Percentiles rank a stretch among this genome's conserved stretches.
Conservation (phyloP, 2,329 filamentous ascomycete genomes). For the Periconia sp. region DNA sequence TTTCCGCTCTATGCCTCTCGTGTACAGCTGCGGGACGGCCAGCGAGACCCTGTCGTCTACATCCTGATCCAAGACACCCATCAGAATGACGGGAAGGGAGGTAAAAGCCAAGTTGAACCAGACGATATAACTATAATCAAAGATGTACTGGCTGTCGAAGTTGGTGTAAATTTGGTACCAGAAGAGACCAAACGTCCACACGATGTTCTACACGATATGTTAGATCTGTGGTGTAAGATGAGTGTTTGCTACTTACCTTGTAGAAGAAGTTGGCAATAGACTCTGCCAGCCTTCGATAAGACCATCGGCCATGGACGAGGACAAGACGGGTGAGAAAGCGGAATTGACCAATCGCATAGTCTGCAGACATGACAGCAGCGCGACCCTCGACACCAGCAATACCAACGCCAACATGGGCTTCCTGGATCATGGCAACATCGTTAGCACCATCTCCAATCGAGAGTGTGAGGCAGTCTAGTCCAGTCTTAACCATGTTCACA, state of each 20-base stretch:
- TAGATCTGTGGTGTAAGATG: constrained; percentile 23
- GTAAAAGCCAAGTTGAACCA: constrained; percentile 98
- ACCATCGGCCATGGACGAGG: constrained; percentile 85
- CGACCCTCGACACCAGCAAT: constrained; percentile 87
- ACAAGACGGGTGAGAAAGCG: constrained; percentile 80
- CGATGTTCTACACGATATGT: constrained; percentile 74
- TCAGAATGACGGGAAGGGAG: constrained; percentile 89
- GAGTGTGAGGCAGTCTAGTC: constrained; percentile 93
- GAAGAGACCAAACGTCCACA: constrained; percentile 96
- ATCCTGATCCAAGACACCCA: constrained; percentile 97
- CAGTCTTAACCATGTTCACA: constrained; percentile 91
- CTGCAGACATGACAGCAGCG: constrained; percentile 82
- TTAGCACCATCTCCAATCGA: constrained; percentile 91
- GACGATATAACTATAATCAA: constrained; percentile 97
- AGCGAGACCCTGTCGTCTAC: constrained; percentile 93
- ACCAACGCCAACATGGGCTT: constrained; percentile 86
- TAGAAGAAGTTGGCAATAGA: constrained; percentile 99
- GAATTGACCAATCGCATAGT: constrained; percentile 90
- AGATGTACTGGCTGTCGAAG: constrained; percentile 95
- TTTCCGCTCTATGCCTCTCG: constrained; percentile 90
- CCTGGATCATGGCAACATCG: constrained; percentile 92
- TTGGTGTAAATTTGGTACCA: constrained; percentile 97
- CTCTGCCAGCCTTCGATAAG: constrained; percentile 91
- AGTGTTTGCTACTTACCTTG: constrained; percentile 64
- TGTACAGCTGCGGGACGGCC: constrained; percentile 93